Evolutionary conservation across 1,284 basidiomycete species (phyloP).

Genomic region (Ceratobasidium sp.): DNA sequence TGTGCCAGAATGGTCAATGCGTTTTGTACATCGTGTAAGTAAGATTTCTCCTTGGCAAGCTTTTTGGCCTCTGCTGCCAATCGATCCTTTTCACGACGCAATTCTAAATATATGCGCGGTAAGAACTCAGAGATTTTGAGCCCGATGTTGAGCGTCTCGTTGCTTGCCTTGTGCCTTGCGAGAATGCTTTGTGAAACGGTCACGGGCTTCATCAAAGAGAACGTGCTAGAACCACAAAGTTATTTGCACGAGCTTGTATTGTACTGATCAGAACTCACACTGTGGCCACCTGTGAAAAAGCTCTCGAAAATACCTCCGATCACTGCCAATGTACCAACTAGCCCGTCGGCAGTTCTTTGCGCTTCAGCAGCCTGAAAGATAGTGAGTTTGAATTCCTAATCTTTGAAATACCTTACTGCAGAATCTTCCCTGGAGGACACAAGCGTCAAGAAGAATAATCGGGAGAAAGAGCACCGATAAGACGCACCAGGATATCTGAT

Average conservation of each 20-base stretch:
- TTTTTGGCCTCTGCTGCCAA: not conserved
- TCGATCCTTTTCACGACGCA: not conserved
- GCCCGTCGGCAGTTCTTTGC: not conserved
- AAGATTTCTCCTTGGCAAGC: not conserved
- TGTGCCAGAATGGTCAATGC: not conserved
- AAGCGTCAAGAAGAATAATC: not conserved
- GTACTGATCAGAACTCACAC: conserved; percentile 9
- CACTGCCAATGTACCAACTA: not conserved
- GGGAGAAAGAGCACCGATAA: not conserved
- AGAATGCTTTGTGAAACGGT: too few relatives aligned
- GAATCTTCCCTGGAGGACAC: not conserved
- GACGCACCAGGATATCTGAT: not conserved
- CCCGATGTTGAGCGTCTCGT: too few relatives aligned
- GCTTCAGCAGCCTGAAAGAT: conserved; percentile 6
- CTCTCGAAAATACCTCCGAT: not conserved
- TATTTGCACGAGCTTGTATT: too few relatives aligned
- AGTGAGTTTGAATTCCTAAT: not conserved
- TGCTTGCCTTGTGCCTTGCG: too few relatives aligned
- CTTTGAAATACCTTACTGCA: not conserved
- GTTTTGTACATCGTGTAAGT: not conserved
- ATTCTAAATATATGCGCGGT: not conserved
- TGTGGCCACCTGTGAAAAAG: conserved; percentile 3
- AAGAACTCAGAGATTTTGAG: too few relatives aligned
- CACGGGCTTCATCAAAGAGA: too few relatives aligned
- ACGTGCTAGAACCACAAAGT: too few relatives aligned